Base-by-base conservation (phyloP, 495 filamentous ascomycete genomes). In the Aspergillus sclerotioniger region DNA sequence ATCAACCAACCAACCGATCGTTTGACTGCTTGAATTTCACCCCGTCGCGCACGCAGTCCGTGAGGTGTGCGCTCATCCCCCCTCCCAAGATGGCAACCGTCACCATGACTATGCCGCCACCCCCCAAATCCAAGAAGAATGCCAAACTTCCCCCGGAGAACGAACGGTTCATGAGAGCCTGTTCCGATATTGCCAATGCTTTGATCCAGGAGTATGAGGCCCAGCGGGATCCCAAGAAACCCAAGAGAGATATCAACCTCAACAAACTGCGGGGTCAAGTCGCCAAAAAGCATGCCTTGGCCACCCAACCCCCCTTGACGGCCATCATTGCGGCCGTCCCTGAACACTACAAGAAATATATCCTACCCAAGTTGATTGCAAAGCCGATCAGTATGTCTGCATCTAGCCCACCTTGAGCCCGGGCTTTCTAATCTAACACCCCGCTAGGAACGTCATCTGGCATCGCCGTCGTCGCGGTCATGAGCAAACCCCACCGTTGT, bases 331-430 rank as follows among this genome's bases (percentile, higher is more conserved):
- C 94, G 25, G 94, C 94, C 15, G 90, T 98, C 35, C 94, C 94
- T 29, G 95, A 98, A 67, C 91, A 98, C 74, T 96, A 97, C 77
- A 98, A 98, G 80, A 98, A 97, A 80, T 97, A 98, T 68, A 96
- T 98, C 60, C 75, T 97, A 45, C 95, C 93, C 20, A 93, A 94
- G 73, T 76, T 98, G 52, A 89, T 98, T 60, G 93, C 95, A 9
- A 98, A 98, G 73, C 94, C 94, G 3, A 98, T 98, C 61, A 81
- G 94, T 88, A 85, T 63, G 83, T 69, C 48, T 8, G 47, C 17
- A 6, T 9, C 32, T 51, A 0, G 13, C 17, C 47, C 1, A 13
- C 12, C 13, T 13, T 10, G 10, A 10, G n/a, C 41, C 32, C 0
- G 15, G 35, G 19, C 19, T 4, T 28, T 8, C 17, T 19, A 58